A percentile compares a stretch with the other conserved stretches of the same genome.
Conservation (phyloP, 2,329 filamentous ascomycete species). For the Neoarthrinium moseri region DNA sequence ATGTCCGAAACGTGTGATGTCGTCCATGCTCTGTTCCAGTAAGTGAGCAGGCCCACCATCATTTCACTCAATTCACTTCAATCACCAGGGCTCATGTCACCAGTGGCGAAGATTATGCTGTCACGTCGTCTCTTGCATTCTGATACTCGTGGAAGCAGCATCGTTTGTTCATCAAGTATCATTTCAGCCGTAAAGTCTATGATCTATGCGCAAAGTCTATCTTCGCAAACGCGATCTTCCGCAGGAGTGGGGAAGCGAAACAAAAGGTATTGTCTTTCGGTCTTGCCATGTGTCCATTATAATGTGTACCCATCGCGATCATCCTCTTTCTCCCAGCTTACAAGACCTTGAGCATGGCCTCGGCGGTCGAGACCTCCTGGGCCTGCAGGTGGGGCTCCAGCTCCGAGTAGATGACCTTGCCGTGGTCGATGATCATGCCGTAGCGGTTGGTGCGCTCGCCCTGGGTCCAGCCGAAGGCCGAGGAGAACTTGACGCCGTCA, state of each 20-base stretch:
- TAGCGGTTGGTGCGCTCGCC: slow-evolving; percentile 74
- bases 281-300: too few relatives aligned
- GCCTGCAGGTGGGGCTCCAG: slow-evolving; percentile 48
- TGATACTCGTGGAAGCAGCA: not conserved
- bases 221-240: not conserved
- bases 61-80: not conserved
- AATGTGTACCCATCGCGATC: too few relatives aligned
- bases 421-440: slow-evolving; percentile 76
- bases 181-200: slow-evolving; percentile 1
- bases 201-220: not conserved
- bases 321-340: slow-evolving; percentile 1
- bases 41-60: too few relatives aligned
- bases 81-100: not conserved
- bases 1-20: not conserved
- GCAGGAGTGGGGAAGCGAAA: too few relatives aligned
- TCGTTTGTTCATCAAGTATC: slow-evolving; percentile 1
- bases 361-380: not conserved
- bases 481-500: slow-evolving; percentile 64
- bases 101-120: too few relatives aligned
- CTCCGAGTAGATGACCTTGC: slow-evolving; percentile 76
- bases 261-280: too few relatives aligned
- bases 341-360: slow-evolving; percentile 3
- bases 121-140: too few relatives aligned
- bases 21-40: too few relatives aligned
- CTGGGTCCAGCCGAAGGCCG: slow-evolving; percentile 64